A percentile compares a stretch with the other conserved stretches of the same genome.
Evolutionary conservation across 2,329 filamentous ascomycete species (phyloP).

Genomic region (Aspergillus sp.): DNA sequence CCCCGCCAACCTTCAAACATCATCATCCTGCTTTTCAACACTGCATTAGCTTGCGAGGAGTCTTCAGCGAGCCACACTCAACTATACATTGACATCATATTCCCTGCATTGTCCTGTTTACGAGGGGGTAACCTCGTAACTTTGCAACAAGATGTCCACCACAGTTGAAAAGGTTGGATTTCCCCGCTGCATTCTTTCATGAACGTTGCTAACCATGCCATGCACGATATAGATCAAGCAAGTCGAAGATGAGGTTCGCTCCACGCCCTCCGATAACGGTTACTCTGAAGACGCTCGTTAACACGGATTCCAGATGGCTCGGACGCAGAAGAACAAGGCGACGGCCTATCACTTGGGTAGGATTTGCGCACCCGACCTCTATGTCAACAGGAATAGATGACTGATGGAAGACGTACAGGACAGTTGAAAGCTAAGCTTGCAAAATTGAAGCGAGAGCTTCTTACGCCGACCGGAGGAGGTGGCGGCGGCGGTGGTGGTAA

Average conservation of each 20-base stretch:
- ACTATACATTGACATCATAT: neutral
- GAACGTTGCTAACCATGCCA: constrained; percentile 33
- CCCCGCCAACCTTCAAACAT: constrained; percentile 16
- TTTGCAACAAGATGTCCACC: constrained; percentile 76
- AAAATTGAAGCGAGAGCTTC: constrained; percentile 93
- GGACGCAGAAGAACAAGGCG: constrained; percentile 96
- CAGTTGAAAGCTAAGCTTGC: constrained; percentile 98
- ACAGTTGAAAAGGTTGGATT: constrained; percentile 90
- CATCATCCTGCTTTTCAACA: constrained; percentile 18
- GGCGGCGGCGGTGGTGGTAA: constrained; percentile 72
- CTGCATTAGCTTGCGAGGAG: constrained; percentile 14
- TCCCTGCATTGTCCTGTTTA: neutral
- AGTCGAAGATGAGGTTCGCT: constrained; percentile 90
- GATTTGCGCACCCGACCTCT: neutral
- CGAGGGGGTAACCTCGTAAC: constrained; percentile 27
- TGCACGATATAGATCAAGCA: constrained; percentile 77
- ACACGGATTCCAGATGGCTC: constrained; percentile 72
- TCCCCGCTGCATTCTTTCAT: constrained; percentile 1
- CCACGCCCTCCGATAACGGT: constrained; percentile 42
- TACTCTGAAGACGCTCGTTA: constrained; percentile 16
- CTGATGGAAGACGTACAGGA: constrained; percentile 46
- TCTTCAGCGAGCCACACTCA: neutral
- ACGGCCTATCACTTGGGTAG: constrained; percentile 86
- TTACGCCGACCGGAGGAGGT: constrained; percentile 78
- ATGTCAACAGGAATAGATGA: constrained; percentile 14